phyloP scores from a whole-genome alignment of 441 rosid species.

The Gossypium lobatum region DNA sequence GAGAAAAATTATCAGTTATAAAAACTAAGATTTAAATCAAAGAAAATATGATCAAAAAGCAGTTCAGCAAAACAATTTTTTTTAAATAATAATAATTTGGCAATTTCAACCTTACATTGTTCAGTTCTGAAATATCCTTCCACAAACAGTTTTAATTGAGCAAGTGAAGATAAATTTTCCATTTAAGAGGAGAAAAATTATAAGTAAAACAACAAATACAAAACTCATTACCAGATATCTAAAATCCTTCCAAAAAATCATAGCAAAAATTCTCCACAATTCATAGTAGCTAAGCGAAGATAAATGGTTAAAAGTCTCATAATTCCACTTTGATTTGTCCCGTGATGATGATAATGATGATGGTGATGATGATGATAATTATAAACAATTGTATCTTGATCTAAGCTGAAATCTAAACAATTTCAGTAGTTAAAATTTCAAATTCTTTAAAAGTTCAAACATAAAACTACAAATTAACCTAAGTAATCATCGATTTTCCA shows the following conservation, averaged over 20 bases:
- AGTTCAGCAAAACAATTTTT: neutral
- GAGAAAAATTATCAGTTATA: neutral
- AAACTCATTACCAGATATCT: neutral
- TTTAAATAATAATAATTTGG: too few relatives aligned
- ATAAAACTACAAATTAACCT: neutral
- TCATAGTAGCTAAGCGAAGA: neutral
- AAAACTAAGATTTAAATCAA: neutral
- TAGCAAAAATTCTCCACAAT: neutral
- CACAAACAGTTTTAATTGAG: neutral
- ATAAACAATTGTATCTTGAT: neutral
- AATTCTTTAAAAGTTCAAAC: neutral
- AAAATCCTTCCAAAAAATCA: neutral
- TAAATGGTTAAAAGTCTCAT: neutral
- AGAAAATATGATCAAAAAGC: conserved; percentile 4
- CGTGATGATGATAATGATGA: neutral
- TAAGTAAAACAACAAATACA: neutral
- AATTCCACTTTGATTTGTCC: neutral
- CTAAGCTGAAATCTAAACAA: conserved; percentile 3
- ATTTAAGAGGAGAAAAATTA: neutral
- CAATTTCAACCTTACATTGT: neutral
- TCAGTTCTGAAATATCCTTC: neutral
- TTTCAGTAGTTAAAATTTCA: neutral
- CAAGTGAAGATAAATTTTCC: neutral
- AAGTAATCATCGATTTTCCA: neutral
- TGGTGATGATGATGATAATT: too few relatives aligned